Evolutionary conservation across 148 eudicot genomes (phyloP).

Genomic region (Fagopyrum tataricum): DNA sequence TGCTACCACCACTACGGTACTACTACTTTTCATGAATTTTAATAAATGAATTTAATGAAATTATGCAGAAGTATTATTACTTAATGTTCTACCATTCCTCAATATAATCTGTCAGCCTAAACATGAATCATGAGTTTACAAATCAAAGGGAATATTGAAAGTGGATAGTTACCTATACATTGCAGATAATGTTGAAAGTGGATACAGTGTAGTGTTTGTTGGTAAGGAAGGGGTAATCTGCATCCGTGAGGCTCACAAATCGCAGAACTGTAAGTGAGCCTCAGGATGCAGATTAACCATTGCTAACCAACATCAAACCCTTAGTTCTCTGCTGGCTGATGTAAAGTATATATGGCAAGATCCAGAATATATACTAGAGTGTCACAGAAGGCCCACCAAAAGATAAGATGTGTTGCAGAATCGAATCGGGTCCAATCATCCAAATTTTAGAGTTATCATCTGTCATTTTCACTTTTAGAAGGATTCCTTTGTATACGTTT

Average conservation of each 20-base stretch:
- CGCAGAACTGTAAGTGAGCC: not conserved
- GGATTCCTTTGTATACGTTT: not conserved
- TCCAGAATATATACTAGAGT: not conserved
- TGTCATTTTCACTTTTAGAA: no score
- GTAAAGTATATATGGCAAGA: not conserved
- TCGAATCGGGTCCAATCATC: not conserved
- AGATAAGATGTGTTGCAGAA: not conserved
- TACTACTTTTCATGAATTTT: no score
- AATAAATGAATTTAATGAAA: no score
- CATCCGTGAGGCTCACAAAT: conserved; percentile 3
- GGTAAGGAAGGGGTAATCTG: conserved; percentile 4
- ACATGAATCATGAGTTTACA: no score
- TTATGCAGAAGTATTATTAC: no score
- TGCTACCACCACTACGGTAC: no score
- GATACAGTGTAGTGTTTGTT: not conserved
- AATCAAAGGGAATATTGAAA: no score
- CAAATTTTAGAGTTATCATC: not conserved
- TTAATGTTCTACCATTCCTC: no score
- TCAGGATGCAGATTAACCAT: conserved; percentile 5
- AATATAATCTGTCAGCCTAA: no score
- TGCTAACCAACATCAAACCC: conserved; percentile 1
- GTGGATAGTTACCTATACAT: no score
- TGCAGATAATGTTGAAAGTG: not conserved
- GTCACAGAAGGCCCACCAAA: not conserved
- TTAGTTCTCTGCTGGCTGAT: not conserved